Base-by-base conservation (phyloP, 495 filamentous ascomycete species). In the Talaromyces adpressus region DNA sequence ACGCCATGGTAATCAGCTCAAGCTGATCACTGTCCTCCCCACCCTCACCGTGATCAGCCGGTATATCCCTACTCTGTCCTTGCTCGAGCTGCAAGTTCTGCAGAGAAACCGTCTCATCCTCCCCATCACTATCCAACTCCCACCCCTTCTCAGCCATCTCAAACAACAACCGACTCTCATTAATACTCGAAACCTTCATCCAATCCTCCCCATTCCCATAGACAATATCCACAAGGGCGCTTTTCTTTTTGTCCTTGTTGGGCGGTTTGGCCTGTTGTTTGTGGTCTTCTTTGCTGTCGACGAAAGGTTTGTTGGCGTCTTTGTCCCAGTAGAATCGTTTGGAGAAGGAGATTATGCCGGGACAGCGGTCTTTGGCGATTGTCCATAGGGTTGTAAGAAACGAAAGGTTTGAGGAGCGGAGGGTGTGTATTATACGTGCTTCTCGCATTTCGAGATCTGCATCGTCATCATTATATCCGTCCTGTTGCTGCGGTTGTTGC, bases 71-170 rank as follows among this genome's bases (percentile, higher is more conserved):
- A n/a, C 6, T 53, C 36, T 41, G 36, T 56, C 45, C 45, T 2
- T 49, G n/a, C 5, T 49, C 45, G 11, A 18, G 16, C 6, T 3
- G 45, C 36, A 41, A 41, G 2, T 41, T 41, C 36, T 49, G n/a
- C 18, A 20, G 45, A 8, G 16, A 20, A 56, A 5, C 2, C 7
- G 20, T 66, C 60, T 75, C 65, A 1, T 70, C 72, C 27, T 76
- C 29, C 27, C 6, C 74, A 25, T 73, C 73, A 34, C 74, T 75
- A 65, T 79, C 79, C 18, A 69, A 72, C 66, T 85, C 84, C 82
- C 84, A 87, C 6, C 84, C 84, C 54, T 82, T 83, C 72, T 87
- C 81, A n/a, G 85, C 85, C 69, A 87, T 81, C 60, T 87, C 85
- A 64, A 85, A 82, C 49, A 85, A 68, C 30, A 88, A 70, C 59